These are phyloP conservation scores for Cryphonectria japonica DNA, from an alignment of 2,329 filamentous ascomycete genomes.

Conservation along the genomic window DNA sequence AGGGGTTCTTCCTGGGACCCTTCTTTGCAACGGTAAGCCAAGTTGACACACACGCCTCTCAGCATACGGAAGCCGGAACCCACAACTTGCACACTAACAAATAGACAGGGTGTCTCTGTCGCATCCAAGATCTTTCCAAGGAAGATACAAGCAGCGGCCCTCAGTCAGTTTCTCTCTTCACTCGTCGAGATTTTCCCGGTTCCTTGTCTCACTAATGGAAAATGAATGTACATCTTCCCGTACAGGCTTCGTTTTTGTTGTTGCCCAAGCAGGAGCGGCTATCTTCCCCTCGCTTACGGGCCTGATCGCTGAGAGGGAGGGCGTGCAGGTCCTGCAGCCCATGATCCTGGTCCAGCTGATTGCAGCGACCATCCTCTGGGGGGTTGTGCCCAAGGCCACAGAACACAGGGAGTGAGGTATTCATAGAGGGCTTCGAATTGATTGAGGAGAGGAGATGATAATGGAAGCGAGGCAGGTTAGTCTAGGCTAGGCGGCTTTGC, in stretches of 20 bases:
- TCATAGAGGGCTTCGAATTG: not conserved
- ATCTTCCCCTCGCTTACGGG: constrained; percentile 57
- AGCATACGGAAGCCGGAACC: not conserved
- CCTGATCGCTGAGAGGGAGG: constrained; percentile 46
- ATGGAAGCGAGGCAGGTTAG: not conserved
- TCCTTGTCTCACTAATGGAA: not conserved
- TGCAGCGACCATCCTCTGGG: constrained; percentile 47
- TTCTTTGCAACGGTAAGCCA: constrained; percentile 54
- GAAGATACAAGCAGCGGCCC: constrained; percentile 50
- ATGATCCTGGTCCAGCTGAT: constrained; percentile 51
- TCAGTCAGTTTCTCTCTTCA: constrained; percentile 42
- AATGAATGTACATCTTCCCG: not conserved
- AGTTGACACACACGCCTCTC: not conserved
- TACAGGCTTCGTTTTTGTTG: constrained; percentile 51
- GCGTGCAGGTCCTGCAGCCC: constrained; percentile 43
- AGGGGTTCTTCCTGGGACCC: constrained; percentile 59
- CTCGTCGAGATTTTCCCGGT: not conserved
- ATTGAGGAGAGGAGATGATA: not conserved
- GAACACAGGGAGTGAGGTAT: not conserved
- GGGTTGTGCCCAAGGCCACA: constrained; percentile 33
- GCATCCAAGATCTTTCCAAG: constrained; percentile 53
- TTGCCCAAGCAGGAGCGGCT: constrained; percentile 55
- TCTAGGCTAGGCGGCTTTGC: not conserved
- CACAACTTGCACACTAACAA: not conserved
- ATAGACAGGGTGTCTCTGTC: constrained; percentile 52